Evolutionary conservation across 805 yeast species (phyloP).

Genomic region (Lipomyces anomalus): DNA sequence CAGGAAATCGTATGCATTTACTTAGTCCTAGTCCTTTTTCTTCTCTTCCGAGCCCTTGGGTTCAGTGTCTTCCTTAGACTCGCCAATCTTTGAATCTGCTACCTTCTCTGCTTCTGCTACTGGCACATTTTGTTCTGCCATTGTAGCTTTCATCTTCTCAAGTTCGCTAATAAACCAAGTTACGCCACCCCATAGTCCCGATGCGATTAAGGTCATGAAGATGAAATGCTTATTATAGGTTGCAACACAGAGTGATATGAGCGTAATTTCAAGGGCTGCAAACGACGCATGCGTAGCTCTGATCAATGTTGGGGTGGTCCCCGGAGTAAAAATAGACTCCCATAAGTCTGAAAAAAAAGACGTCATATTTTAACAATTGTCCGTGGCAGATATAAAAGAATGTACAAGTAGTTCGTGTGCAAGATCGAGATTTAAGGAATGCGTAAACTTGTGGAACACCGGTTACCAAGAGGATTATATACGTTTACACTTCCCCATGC

Average conservation of each 20-base stretch:
- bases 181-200: conserved; percentile 67
- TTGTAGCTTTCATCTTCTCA: conserved; percentile 19
- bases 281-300: conserved; percentile 85
- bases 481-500: no score
- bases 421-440: no score
- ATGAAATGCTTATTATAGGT: conserved; percentile 62
- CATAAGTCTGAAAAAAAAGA: conserved; percentile 58
- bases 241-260: conserved; percentile 54
- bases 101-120: conserved; percentile 18
- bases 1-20: background rate
- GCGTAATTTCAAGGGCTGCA: conserved; percentile 51
- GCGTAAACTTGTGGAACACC: no score
- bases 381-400: no score
- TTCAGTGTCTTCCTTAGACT: background rate
- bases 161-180: conserved; percentile 56
- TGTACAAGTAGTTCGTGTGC: no score
- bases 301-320: conserved; percentile 84
- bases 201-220: conserved; percentile 49
- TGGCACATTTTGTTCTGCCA: conserved; percentile 26
- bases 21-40: background rate
- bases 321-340: conserved; percentile 90
- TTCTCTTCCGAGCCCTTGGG: no score
- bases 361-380: conserved; percentile 11
- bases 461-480: no score
- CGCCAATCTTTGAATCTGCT: conserved; percentile 3